Conservation (phyloP, 495 filamentous ascomycete genomes). For the Aspergillus nanangensis region DNA sequence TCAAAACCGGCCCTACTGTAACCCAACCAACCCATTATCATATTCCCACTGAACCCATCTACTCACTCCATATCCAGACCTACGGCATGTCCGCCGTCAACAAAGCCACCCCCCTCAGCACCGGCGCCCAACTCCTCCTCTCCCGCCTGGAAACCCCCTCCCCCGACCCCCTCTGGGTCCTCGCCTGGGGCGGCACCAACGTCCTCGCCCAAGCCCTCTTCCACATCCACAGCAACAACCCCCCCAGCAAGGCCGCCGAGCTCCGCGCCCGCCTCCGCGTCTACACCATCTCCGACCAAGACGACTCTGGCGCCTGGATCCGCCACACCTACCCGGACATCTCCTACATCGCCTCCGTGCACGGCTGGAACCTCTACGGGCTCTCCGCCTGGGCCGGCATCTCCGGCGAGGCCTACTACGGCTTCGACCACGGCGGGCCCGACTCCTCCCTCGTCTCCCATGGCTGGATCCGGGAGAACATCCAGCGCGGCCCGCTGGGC, state of each 20-base stretch:
- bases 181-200: constrained; percentile 44
- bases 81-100: constrained; percentile 23
- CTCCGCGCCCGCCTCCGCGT: constrained; percentile 32
- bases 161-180: constrained; percentile 31
- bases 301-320: constrained; percentile 41
- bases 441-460: constrained; percentile 27
- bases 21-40: no score
- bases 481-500: constrained; percentile 40
- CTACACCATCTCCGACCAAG: constrained; percentile 45
- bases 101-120: constrained; percentile 16
- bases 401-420: constrained; percentile 32
- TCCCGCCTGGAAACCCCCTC: constrained; percentile 15
- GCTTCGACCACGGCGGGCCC: constrained; percentile 36
- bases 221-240: constrained; percentile 18
- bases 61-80: no score
- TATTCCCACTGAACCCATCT: no score
- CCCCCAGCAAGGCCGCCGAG: constrained; percentile 15
- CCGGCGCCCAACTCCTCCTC: constrained; percentile 28
- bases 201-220: constrained; percentile 36
- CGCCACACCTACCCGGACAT: constrained; percentile 36
- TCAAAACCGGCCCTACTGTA: constrained; percentile 26
- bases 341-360: constrained; percentile 37
- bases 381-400: constrained; percentile 41
- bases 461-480: constrained; percentile 35
- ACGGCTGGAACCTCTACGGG: constrained; percentile 40